Conservation (phyloP, 2,329 filamentous ascomycete species). For the Colletotrichum horii region DNA sequence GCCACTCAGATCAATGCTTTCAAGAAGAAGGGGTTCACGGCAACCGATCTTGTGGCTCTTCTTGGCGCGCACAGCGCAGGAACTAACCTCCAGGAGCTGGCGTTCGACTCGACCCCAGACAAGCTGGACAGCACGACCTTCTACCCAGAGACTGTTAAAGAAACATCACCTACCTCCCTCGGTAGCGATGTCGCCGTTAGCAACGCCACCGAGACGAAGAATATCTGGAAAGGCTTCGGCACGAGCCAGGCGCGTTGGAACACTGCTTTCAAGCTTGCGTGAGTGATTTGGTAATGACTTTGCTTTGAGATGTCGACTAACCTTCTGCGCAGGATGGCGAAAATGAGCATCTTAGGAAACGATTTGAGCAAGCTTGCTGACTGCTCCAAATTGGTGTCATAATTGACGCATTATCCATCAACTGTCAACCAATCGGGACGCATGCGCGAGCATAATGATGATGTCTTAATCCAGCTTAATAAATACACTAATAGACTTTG, state of each 20-base stretch:
- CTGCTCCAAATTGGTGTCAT: not conserved
- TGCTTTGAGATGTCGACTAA: not conserved
- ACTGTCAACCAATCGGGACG: fast-evolving
- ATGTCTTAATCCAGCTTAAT: not conserved
- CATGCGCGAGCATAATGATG: not conserved
- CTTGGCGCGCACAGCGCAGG: conserved; percentile 1
- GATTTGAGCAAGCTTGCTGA: conserved; percentile 3
- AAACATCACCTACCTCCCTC: not conserved
- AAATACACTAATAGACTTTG: not conserved
- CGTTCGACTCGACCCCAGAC: conserved; percentile 4
- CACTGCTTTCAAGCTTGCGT: conserved; percentile 5
- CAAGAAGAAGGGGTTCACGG: conserved; percentile 1
- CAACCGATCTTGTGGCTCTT: conserved; percentile 2
- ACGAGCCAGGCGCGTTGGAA: not conserved
- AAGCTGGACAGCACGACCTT: conserved; percentile 5
- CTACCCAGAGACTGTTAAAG: not conserved
- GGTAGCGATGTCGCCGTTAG: conserved; percentile 1
- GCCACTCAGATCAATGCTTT: not conserved
- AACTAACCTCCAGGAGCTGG: not conserved
- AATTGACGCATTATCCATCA: fast-evolving
- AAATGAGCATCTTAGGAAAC: conserved; percentile 11
- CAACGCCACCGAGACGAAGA: not conserved
- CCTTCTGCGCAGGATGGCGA: not conserved
- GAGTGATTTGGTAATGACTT: not conserved
- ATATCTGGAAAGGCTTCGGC: not conserved